Conservation (phyloP, 345 rosid genomes). For the Cardamine resedifolia region DNA sequence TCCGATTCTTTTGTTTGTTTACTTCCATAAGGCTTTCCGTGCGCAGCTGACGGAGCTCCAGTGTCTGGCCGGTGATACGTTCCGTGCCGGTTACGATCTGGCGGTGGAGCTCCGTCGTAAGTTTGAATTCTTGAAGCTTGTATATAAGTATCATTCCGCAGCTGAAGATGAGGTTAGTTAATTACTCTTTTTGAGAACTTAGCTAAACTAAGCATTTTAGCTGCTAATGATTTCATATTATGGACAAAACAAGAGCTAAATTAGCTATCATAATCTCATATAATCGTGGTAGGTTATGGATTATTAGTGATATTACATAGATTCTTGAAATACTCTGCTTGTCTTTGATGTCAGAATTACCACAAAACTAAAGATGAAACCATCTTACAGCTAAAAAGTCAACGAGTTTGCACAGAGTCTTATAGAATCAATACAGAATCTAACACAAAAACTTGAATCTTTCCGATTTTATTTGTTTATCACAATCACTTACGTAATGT, state of each 20-base stretch:
- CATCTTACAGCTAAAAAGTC: not conserved
- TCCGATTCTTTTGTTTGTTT: constrained; percentile 60
- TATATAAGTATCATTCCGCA: constrained; percentile 58
- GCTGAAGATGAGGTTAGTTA: constrained; percentile 72
- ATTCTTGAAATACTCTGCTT: not conserved
- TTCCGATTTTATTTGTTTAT: not conserved
- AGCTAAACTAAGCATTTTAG: too few species aligned
- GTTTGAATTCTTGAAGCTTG: constrained; percentile 67
- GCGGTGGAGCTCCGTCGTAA: constrained; percentile 49
- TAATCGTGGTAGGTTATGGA: not conserved
- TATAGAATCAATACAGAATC: not conserved
- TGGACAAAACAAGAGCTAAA: not conserved
- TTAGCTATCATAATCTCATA: not conserved
- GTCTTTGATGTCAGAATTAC: not conserved
- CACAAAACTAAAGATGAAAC: not conserved
- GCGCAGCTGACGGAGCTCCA: constrained; percentile 57
- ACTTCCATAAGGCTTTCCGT: constrained; percentile 69
- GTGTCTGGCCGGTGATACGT: constrained; percentile 34
- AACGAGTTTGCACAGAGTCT: not conserved
- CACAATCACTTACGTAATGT: not conserved
- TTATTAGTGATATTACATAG: not conserved
- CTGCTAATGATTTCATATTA: not conserved
- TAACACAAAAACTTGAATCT: not conserved
- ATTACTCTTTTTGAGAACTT: too few species aligned
- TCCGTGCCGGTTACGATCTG: constrained; percentile 31